These are phyloP conservation scores for Apiospora pterosperma DNA, from an alignment of 2,329 filamentous ascomycete species.

Conservation along the genomic window DNA sequence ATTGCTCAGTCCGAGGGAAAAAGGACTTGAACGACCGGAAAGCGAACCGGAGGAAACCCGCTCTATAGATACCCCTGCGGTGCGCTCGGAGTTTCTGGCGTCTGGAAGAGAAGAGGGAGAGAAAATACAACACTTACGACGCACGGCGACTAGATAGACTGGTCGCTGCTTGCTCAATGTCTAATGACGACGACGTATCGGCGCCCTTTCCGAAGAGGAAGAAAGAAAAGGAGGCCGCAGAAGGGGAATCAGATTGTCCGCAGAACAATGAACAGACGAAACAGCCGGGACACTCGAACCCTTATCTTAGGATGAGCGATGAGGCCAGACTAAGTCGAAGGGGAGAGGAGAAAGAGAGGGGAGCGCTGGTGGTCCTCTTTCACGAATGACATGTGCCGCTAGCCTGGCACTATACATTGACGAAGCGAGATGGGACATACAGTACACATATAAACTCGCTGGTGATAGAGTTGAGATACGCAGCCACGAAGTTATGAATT, in stretches of 20 bases:
- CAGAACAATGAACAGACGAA: neutral
- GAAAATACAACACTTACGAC: neutral
- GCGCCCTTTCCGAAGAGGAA: neutral
- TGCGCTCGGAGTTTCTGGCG: conserved; percentile 5
- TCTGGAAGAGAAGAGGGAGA: neutral
- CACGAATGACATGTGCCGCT: neutral
- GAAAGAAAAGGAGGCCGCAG: neutral
- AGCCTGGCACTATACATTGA: neutral
- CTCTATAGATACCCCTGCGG: conserved; percentile 4
- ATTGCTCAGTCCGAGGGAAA: neutral
- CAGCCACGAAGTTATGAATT: neutral
- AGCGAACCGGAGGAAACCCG: neutral
- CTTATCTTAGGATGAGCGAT: too few relatives aligned
- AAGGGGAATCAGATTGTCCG: neutral
- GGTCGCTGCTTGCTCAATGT: neutral
- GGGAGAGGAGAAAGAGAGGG: neutral
- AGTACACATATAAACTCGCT: neutral
- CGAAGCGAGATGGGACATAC: neutral
- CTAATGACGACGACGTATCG: conserved; percentile 3
- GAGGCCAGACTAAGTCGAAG: neutral
- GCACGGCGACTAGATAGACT: neutral
- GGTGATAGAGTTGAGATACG: neutral
- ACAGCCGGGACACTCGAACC: neutral
- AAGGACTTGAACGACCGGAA: neutral
- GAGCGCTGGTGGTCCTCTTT: neutral